Evolutionary conservation across 2,329 filamentous ascomycete species (phyloP), one percentile per base, ranked within the genome.

Genomic region (Xylaria sp.): DNA sequence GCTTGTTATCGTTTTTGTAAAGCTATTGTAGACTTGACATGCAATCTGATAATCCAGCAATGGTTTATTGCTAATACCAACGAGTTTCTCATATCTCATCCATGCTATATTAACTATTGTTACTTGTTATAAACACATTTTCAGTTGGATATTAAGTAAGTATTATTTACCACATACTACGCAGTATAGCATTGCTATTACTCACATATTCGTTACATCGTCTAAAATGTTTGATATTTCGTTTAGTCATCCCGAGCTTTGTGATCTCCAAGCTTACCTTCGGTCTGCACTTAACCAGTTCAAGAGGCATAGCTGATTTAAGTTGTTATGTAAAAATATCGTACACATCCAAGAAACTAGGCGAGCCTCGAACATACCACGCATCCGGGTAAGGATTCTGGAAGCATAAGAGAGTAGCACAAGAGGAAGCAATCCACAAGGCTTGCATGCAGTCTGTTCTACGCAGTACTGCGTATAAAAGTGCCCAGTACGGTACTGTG

Each of bases 391-490:
- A 29, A 29, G 29, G 20, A 39, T 47, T 15, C 13, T n/a, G 15
- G 20, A 27, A 22, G 22, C 3, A 42, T 4, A 33, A 17, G 49
- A 59, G 20, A 27, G 56, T 42, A 45, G 39, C 15, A 62, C 31
- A 51, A 57, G 45, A 49, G 33, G 45, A 61, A 53, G 44, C 13
- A 7, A 33, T 53, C 36, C 38, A 57, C 20, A 39, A 27, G 27
- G n/a, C 44, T 58, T 39, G 51, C 57, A 57, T 57, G 36, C 58
- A 38, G 57, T 20, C 51, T 15, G 25, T 61, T 51, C 45, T 51
- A n/a, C n/a, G n/a, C n/a, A n/a, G n/a, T n/a, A n/a, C n/a, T n/a
- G n/a, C n/a, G n/a, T n/a, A 55, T 33, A 54, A 49, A 61, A 45
- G 29, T 33, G 20, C 10, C n/a, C 29, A 61, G 61, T 50, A 65